Conservation (phyloP, 169 alveolate species). For the Babesia caballi region DNA sequence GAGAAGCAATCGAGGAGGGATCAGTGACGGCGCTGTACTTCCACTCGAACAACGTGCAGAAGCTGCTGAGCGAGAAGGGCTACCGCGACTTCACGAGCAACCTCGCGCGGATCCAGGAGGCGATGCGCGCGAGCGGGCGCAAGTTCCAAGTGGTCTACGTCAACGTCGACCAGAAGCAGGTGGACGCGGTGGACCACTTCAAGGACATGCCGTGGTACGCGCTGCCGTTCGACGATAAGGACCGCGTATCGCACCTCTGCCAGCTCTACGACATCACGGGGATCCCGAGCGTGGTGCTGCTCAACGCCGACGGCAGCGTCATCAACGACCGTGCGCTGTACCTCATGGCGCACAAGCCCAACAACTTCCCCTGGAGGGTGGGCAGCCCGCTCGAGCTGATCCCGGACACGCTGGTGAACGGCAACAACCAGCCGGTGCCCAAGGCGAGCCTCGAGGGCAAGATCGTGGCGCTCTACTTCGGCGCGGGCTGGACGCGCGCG, state of each 20-base stretch:
- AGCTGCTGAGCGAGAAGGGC: constrained; percentile 21
- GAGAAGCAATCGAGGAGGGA: constrained; percentile 53
- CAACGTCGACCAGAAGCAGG: constrained; percentile 30
- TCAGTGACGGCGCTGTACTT: constrained; percentile 56
- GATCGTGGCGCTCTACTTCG: constrained; percentile 52
- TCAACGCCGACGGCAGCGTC: constrained; percentile 56
- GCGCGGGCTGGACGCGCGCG: constrained; percentile 38
- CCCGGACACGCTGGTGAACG: constrained; percentile 48
- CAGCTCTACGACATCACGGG: constrained; percentile 36
- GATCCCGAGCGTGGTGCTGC: constrained; percentile 58
- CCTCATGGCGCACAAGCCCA: constrained; percentile 45
- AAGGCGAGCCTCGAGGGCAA: constrained; percentile 46
- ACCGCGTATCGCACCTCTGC: constrained; percentile 26
- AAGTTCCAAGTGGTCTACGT: constrained; percentile 53
- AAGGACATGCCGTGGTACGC: constrained; percentile 62
- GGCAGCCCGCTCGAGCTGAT: constrained; percentile 45
- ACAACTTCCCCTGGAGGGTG: constrained; percentile 63
- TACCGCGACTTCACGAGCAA: constrained; percentile 21
- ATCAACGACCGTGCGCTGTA: constrained; percentile 57
- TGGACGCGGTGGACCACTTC: constrained; percentile 40
- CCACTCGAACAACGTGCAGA: constrained; percentile 42
- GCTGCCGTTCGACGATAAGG: constrained; percentile 60
- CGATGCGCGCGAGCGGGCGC: constrained; percentile 49
- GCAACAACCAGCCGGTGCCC: constrained; percentile 46
- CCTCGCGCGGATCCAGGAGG: constrained; percentile 39